A percentile compares a stretch with the other conserved stretches of the same genome.
Conservation (phyloP, 192 early-diverging fungal species). For the Chytriomyces sp. region DNA sequence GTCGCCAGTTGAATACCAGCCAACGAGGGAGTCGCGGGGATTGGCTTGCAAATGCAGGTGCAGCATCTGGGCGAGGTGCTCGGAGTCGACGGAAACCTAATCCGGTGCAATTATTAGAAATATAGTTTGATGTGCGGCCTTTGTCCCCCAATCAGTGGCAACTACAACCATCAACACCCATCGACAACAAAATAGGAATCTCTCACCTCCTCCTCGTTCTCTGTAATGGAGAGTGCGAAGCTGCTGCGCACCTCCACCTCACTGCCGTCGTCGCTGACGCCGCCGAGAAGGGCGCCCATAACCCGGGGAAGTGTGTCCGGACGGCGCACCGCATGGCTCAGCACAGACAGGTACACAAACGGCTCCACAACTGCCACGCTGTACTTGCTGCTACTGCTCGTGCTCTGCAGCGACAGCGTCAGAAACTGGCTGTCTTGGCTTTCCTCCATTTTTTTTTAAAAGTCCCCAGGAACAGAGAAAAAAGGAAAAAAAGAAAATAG, state of each 20-base stretch:
- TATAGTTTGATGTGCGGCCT: no score
- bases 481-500: no score
- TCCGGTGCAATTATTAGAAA: neutral
- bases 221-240: constrained; percentile 81
- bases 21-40: constrained; percentile 86
- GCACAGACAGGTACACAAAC: constrained; percentile 86
- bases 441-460: neutral
- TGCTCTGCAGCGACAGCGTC: neutral
- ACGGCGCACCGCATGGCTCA: constrained; percentile 89
- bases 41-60: constrained; percentile 87
- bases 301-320: constrained; percentile 81
- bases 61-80: constrained; percentile 84
- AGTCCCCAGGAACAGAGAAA: no score
- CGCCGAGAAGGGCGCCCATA: constrained; percentile 89
- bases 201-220: constrained; percentile 69
- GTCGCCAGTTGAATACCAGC: constrained; percentile 89
- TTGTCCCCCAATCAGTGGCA: no score
- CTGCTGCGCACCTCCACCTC: constrained; percentile 88
- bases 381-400: constrained; percentile 46
- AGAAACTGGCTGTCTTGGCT: neutral
- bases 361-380: constrained; percentile 69
- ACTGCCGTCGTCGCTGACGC: constrained; percentile 82
- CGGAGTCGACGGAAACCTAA: constrained; percentile 84
- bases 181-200: no score
- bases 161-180: no score